Percentiles rank a stretch among this genome's conserved stretches.
phyloP scores from a whole-genome alignment of 805 yeast genomes.

The Candida rishiriensis region DNA sequence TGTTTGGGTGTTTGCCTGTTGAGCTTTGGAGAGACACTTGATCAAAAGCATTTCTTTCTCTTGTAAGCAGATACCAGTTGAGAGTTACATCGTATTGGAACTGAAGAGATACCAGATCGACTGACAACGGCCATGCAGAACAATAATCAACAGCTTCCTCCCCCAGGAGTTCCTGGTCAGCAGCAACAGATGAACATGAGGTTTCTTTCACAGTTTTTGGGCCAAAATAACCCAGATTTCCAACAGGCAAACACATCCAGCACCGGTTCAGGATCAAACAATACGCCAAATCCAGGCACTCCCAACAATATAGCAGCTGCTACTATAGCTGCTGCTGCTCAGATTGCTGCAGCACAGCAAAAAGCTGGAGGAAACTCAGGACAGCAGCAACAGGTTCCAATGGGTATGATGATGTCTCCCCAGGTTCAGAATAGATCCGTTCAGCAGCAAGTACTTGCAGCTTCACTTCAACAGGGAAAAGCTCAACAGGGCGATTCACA shows the following conservation, averaged over 20 bases:
- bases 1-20: too few relatives aligned
- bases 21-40: too few relatives aligned
- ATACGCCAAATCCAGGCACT: slow-evolving; percentile 8
- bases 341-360: slow-evolving; percentile 16
- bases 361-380: slow-evolving; percentile 11
- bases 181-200: slow-evolving; percentile 24
- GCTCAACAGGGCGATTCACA: slow-evolving; percentile 7
- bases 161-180: slow-evolving; percentile 13
- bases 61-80: too few relatives aligned
- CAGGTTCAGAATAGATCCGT: slow-evolving; percentile 29
- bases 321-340: slow-evolving; percentile 20
- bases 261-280: slow-evolving; percentile 1
- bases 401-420: slow-evolving; percentile 32
- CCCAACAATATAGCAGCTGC: slow-evolving; percentile 8
- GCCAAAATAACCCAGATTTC: slow-evolving; percentile 18
- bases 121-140: slow-evolving; percentile 13
- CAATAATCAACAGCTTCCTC: slow-evolving; percentile 15
- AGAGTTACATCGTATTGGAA: too few relatives aligned
- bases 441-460: slow-evolving; percentile 27
- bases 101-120: too few relatives aligned
- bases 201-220: slow-evolving; percentile 23
- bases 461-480: slow-evolving; percentile 21
- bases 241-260: slow-evolving; percentile 7
- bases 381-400: slow-evolving; percentile 17
- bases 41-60: too few relatives aligned